Evolutionary conservation across 208 protist genomes (phyloP).

Genomic region (Leishmania guyanensis): DNA sequence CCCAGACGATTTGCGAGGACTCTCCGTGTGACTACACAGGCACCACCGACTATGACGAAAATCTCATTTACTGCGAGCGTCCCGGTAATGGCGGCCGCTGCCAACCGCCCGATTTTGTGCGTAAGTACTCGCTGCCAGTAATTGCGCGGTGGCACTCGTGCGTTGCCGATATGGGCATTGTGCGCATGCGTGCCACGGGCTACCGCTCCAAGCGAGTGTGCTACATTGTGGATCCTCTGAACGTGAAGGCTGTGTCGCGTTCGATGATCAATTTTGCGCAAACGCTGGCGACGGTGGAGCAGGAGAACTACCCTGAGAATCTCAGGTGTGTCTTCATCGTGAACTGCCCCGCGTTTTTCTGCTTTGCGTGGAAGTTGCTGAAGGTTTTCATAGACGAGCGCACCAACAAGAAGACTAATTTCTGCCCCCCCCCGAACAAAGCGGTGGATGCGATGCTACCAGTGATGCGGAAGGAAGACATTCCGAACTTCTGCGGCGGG

Average conservation of each 20-base stretch:
- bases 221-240: constrained; percentile 74
- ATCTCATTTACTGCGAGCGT: constrained; percentile 85
- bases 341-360: constrained; percentile 79
- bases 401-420: constrained; percentile 83
- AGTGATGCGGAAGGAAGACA: constrained; percentile 69
- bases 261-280: constrained; percentile 84
- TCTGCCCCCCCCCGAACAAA: constrained; percentile 44
- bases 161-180: constrained; percentile 71
- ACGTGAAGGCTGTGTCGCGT: constrained; percentile 62
- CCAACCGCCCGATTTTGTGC: constrained; percentile 64
- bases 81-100: constrained; percentile 70
- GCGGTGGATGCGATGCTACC: constrained; percentile 51
- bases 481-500: constrained; percentile 81
- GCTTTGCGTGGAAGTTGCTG: constrained; percentile 74
- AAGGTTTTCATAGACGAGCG: constrained; percentile 83
- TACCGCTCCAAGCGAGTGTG: constrained; percentile 71
- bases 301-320: constrained; percentile 90
- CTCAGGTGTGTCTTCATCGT: constrained; percentile 78
- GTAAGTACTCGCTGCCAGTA: constrained; percentile 54
- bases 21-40: constrained; percentile 78
- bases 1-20: constrained; percentile 57
- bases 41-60: constrained; percentile 70
- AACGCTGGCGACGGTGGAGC: constrained; percentile 71
- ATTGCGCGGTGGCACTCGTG: constrained; percentile 75
- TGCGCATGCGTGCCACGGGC: constrained; percentile 47